Percentiles rank a stretch among this genome's conserved stretches.
These are phyloP conservation scores for Verticillium dahliae DNA, from an alignment of 2,329 filamentous ascomycete species.

Conservation along the genomic window DNA sequence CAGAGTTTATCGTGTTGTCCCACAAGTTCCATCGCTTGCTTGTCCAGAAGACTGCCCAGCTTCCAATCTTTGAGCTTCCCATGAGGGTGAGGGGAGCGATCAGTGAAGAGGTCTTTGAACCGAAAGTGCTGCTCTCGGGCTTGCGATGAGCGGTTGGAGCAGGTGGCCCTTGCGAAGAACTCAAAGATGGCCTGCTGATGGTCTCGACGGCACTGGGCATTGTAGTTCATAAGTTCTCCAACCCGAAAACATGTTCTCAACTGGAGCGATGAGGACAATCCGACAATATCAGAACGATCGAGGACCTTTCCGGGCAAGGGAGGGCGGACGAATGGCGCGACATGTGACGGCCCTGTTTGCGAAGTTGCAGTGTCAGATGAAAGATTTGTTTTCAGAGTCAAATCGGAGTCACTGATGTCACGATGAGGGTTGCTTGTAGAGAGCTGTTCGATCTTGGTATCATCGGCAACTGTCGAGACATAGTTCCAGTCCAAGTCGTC, in stretches of 20 bases:
- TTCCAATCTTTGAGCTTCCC: slow-evolving; percentile 6
- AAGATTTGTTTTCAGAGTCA: slow-evolving; percentile 7
- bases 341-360: background rate
- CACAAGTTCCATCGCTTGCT: slow-evolving; percentile 1
- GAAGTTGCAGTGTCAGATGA: slow-evolving; percentile 4
- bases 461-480: slow-evolving; percentile 12
- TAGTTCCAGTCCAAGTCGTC: slow-evolving; percentile 34
- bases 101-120: slow-evolving; percentile 57
- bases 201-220: slow-evolving; percentile 21
- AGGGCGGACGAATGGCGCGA: slow-evolving; percentile 40
- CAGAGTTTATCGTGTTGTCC: slow-evolving; percentile 4
- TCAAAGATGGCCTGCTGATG: slow-evolving; percentile 45
- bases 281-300: slow-evolving; percentile 47
- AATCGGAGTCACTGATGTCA: background rate
- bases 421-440: background rate
- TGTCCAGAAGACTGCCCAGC: background rate
- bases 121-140: slow-evolving; percentile 52
- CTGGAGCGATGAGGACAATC: slow-evolving; percentile 36
- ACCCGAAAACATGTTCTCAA: slow-evolving; percentile 59
- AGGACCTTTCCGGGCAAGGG: slow-evolving; percentile 41
- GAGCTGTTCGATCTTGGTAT: background rate
- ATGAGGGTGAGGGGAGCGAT: slow-evolving; percentile 41
- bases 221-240: slow-evolving; percentile 49
- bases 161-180: slow-evolving; percentile 54
- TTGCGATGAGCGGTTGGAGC: slow-evolving; percentile 47